Evolutionary conservation across 2,329 filamentous ascomycete genomes (phyloP), one percentile per base, ranked within the genome.

Genomic region (Ascochyta rabiei): DNA sequence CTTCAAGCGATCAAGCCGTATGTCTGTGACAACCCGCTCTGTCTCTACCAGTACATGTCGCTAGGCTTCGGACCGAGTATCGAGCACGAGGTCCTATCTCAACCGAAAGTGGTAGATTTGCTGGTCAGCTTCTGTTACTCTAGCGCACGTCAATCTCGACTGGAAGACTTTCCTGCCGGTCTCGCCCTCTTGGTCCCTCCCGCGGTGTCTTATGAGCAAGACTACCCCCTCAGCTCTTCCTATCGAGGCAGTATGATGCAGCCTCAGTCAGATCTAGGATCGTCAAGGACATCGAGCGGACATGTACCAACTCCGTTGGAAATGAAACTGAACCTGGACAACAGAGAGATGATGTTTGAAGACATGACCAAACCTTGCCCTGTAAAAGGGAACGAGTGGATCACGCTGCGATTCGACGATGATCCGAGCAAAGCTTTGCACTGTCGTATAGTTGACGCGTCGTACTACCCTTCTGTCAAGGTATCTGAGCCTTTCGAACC

Each of bases 61-160:
- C 80, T 96, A n/a, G 91, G 91, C 0, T 88, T 96, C 66, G 93
- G 92, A 0, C 89, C 90, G 1, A 91, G 86, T 64, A 86, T 96
- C 51, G 92, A 97, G 70, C 86, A 93, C 69, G 91, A 96, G 68
- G 89, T 97, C 19, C 68, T 89, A 23, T 84, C 85, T 12, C 89
- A 93, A 68, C 90, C 91, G 1, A 85, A 87, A 51, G 91, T 96
- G 0, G 89, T 96, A 12, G 93, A 97, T 69, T 80, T 97, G 2
- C 81, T 97, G 0, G 76, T 96, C 41, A 93, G 86, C 72, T 90
- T 97, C 69, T 93, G 91, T 71, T 95, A 92, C 68, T 69, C 77
- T 12, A 84, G 86, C 41, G 79, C 86, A 6, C 63, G 61, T 5
- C 53, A 52, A 4, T 64, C 63, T 4, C 74, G 72, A 30, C 72